Conservation (phyloP, 2,329 filamentous ascomycete species). For the Diaporthe nobilis region DNA sequence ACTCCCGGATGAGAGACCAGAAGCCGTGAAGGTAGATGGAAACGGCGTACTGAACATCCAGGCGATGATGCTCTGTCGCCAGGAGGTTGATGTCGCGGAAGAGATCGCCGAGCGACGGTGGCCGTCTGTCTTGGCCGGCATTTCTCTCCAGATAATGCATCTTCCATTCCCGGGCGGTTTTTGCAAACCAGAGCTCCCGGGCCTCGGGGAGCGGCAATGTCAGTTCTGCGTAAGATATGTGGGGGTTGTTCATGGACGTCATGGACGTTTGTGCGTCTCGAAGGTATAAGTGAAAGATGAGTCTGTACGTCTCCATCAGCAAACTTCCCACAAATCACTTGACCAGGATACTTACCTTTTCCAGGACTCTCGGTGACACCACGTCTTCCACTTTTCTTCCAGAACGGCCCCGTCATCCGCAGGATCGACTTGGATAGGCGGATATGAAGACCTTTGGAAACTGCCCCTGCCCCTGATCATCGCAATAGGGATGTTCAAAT, state of each 20-base stretch:
- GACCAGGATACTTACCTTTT: constrained; percentile 63
- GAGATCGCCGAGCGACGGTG: constrained; percentile 68
- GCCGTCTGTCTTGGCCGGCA: constrained; percentile 55
- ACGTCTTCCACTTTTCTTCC: constrained; percentile 75
- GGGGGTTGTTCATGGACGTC: constrained; percentile 73
- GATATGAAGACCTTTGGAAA: constrained; percentile 70
- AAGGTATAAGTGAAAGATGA: constrained; percentile 75
- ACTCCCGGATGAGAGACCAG: constrained; percentile 77
- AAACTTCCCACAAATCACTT: not conserved
- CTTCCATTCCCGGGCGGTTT: constrained; percentile 76
- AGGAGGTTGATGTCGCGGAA: constrained; percentile 70
- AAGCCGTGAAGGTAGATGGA: constrained; percentile 76
- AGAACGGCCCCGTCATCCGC: constrained; percentile 70
- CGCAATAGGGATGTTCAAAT: constrained; percentile 48
- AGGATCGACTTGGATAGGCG: constrained; percentile 62
- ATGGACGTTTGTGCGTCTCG: constrained; percentile 78
- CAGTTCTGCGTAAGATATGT: constrained; percentile 79
- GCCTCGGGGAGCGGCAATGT: constrained; percentile 75
- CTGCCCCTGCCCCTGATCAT: constrained; percentile 71
- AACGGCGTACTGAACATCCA: constrained; percentile 70
- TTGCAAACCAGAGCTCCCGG: constrained; percentile 75
- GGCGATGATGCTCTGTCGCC: constrained; percentile 59
- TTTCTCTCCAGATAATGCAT: constrained; percentile 63
- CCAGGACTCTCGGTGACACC: constrained; percentile 76
- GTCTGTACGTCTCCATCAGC: constrained; percentile 51